Evolutionary conservation across 2,329 filamentous ascomycete genomes (phyloP), one percentile per base, ranked within the genome.

Genomic region (Chrysosporium keratinophilum): DNA sequence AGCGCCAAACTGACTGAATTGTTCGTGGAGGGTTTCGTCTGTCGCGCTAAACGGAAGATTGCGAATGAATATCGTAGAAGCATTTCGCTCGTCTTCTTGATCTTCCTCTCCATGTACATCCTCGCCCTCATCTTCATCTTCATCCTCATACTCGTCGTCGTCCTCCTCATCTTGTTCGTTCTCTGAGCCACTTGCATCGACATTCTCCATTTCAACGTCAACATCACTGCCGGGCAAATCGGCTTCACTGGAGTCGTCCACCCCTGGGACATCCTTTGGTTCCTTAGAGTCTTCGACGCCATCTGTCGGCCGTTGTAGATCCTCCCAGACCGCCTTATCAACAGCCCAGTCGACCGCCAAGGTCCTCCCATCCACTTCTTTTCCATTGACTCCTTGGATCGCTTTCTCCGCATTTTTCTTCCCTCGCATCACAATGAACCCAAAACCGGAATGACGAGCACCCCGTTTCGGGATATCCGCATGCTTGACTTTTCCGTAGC

Each of bases 331-430:
- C 41, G 84, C 78, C 73, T 94, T 95, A 57, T 96, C 88, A 2
- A 97, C 89, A 33, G 94, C 91, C 88, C 88, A 98, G 71, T 98
- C 93, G 5, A 98, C 93, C 28, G 91, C 93, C 57, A 98, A 71
- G 7, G 84, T 85, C 63, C 93, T 80, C 1, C 90, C 93, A 67
- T 95, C 90, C 17, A 98, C 78, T 57, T 86, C 81, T 67, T 88
- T 96, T 55, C 91, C 93, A 69, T 97, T 98, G 61, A 97, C 76
- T 19, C 78, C 82, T 56, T 85, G 82, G 54, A 98, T 76, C 1
- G 93, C 93, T 67, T 83, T 88, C 69, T 97, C 87, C 0, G 93
- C 91, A 69, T 97, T 95, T 71, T 89, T 91, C 64, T 79, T 83
- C 41, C 90, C 88, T 56, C 90, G 79, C 69, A 98, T 78, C 10